Conservation (phyloP, 176 grass and related monocot species). For the Oropetium thomaeum region DNA sequence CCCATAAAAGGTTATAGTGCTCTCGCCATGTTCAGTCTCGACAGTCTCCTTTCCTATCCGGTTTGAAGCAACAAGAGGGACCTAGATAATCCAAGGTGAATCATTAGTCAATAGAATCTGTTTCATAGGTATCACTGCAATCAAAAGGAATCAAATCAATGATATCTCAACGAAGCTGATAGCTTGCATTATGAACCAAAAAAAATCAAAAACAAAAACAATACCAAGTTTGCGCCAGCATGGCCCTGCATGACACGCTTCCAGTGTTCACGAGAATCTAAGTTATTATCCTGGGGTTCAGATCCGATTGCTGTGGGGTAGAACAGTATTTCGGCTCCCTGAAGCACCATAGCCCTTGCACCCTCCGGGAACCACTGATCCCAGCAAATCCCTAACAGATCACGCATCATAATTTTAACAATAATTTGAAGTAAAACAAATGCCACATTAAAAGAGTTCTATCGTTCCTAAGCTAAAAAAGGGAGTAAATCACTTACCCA, state of each 20-base stretch:
- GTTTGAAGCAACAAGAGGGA: conserved; percentile 86
- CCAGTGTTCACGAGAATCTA: conserved; percentile 87
- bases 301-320: conserved; percentile 94
- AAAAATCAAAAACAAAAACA: background rate
- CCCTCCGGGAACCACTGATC: conserved; percentile 97
- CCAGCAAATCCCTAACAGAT: conserved; percentile 77
- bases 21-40: conserved; percentile 82
- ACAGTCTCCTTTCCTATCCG: conserved; percentile 83
- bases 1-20: conserved; percentile 73
- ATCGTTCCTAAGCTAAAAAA: background rate
- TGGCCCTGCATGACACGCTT: conserved; percentile 99
- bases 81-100: conserved; percentile 47
- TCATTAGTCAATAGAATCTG: background rate
- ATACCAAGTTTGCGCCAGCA: conserved; percentile 94
- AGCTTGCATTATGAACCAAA: background rate
- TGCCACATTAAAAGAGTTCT: background rate
- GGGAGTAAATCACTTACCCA: conserved; percentile 59
- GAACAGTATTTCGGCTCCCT: conserved; percentile 78
- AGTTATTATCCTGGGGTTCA: conserved; percentile 75
- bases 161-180: background rate
- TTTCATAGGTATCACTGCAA: background rate
- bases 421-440: conserved; percentile 1
- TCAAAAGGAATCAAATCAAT: background rate
- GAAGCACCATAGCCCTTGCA: conserved; percentile 83
- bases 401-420: background rate